Evolutionary conservation across 1,139 yeast species (phyloP).

Genomic region (Protomyces pachydermus): DNA sequence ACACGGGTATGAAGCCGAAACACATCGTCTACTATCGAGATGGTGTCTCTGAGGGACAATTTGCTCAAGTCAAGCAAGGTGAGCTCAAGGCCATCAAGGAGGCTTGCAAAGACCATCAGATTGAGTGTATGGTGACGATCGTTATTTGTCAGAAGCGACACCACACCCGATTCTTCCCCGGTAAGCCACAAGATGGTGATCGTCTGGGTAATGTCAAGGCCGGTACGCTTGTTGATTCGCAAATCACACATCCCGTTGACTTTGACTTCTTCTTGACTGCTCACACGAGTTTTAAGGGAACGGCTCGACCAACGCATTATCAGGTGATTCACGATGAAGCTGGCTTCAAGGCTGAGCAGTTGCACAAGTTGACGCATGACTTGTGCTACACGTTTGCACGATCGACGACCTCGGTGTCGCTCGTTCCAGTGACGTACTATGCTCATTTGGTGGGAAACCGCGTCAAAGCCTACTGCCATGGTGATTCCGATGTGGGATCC

Average conservation of each 20-base stretch:
- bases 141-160: constrained; percentile 37
- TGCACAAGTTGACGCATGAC: constrained; percentile 37
- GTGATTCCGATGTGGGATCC: constrained; percentile 2
- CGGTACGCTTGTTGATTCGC: constrained; percentile 38
- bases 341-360: constrained; percentile 36
- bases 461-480: constrained; percentile 35
- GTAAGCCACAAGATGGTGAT: constrained; percentile 32
- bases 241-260: constrained; percentile 37
- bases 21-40: constrained; percentile 38
- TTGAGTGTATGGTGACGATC: constrained; percentile 37
- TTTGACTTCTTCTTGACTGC: constrained; percentile 39
- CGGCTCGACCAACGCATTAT: constrained; percentile 40
- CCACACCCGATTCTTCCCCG: constrained; percentile 38
- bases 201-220: constrained; percentile 36
- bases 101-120: constrained; percentile 34
- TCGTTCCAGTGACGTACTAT: constrained; percentile 38
- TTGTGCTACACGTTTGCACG: constrained; percentile 38
- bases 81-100: constrained; percentile 37
- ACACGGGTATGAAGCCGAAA: constrained; percentile 32
- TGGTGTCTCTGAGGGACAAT: constrained; percentile 40
- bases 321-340: constrained; percentile 38
- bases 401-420: constrained; percentile 38
- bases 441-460: constrained; percentile 38
- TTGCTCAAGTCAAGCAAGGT: constrained; percentile 35
- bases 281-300: constrained; percentile 39